Base-by-base conservation (phyloP, 805 yeast genomes). In the Starmerella stigmatis region DNA sequence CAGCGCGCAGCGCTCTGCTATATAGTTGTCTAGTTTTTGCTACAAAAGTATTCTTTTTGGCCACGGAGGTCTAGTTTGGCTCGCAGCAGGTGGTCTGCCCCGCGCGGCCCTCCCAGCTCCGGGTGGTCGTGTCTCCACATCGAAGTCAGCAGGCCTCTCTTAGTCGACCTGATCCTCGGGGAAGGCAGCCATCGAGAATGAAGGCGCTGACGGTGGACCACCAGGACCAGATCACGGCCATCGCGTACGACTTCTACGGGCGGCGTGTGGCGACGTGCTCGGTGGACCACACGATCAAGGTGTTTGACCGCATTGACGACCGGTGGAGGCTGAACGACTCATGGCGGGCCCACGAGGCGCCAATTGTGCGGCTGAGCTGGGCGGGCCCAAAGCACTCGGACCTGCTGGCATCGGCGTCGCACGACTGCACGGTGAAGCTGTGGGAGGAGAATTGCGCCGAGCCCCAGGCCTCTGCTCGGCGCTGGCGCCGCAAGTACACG, bases 321-420 rank as follows among this genome's bases (percentile, higher is more conserved):
- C 72, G 77, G 16, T 92, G 97, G 97, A 74, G 75, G 16, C 64
- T 84, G 45, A 79, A 80, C 57, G 96, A 89, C 63, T 78, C 83
- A 39, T 92, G 96, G 94, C 83, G 82, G 54, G 97, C 97, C 0
- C 98, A 92, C 60, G 96, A 92, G 56, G 78, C 94, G 7, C 75
- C 86, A 47, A 75, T 92, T 21, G 82, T 86, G 17, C 76, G 81
- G 54, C 70, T 92, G 9, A 77, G 78, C 38, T 92, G 96, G 94
- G 96, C 97, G 0, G 81, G 85, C 41, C 98, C 98, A 2, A 94
- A 89, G 62, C 86, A 78, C 63, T 94, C 95, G 8, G 84, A 84
- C 58, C 68, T 92, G 3, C 63, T 92, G 20, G 94, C 94, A 1
- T 76, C 92, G 21, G 86, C 88, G 28, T 84, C 96, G 1, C 86